Percentiles rank a stretch among this genome's conserved stretches.
Conservation (phyloP, 2,329 filamentous ascomycete species). For the Didymellaceae sp. region DNA sequence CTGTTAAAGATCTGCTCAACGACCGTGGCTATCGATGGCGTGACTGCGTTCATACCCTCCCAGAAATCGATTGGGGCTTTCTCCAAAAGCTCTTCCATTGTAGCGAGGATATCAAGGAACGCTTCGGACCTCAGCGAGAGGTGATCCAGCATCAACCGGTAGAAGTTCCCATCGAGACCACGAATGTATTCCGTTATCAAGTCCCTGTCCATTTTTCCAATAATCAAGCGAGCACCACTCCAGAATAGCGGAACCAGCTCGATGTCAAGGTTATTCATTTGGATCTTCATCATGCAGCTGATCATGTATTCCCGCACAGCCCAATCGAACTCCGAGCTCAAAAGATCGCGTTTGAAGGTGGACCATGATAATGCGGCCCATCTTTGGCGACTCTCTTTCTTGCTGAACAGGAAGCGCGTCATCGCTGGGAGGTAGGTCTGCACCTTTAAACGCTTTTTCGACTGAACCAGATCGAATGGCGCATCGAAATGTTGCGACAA, state of each 20-base stretch:
- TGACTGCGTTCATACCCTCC: constrained; percentile 83
- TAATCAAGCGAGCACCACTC: constrained; percentile 75
- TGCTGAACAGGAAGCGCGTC: constrained; percentile 82
- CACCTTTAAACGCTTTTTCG: constrained; percentile 78
- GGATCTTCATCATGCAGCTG: constrained; percentile 68
- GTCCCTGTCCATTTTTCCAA: constrained; percentile 74
- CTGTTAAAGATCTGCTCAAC: constrained; percentile 84
- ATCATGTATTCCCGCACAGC: constrained; percentile 77
- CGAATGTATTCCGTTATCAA: constrained; percentile 80
- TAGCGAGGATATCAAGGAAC: constrained; percentile 72
- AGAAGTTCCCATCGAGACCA: constrained; percentile 75
- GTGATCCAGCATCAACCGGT: constrained; percentile 67
- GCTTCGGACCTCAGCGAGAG: constrained; percentile 61
- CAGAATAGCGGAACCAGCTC: constrained; percentile 75
- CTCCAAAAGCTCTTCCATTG: constrained; percentile 73
- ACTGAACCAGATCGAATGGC: constrained; percentile 81
- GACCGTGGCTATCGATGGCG: constrained; percentile 78
- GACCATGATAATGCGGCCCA: constrained; percentile 76
- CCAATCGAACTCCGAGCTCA: constrained; percentile 82
- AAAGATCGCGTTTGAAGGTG: constrained; percentile 69
- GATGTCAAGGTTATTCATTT: constrained; percentile 59
- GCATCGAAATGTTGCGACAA: constrained; percentile 72
- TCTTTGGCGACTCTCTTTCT: constrained; percentile 65
- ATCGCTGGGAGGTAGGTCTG: constrained; percentile 80
- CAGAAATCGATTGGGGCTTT: constrained; percentile 84